A percentile compares a stretch with the other conserved stretches of the same genome.
phyloP scores from a whole-genome alignment of 2,329 filamentous ascomycete species.

The Aspergillus unguis region DNA sequence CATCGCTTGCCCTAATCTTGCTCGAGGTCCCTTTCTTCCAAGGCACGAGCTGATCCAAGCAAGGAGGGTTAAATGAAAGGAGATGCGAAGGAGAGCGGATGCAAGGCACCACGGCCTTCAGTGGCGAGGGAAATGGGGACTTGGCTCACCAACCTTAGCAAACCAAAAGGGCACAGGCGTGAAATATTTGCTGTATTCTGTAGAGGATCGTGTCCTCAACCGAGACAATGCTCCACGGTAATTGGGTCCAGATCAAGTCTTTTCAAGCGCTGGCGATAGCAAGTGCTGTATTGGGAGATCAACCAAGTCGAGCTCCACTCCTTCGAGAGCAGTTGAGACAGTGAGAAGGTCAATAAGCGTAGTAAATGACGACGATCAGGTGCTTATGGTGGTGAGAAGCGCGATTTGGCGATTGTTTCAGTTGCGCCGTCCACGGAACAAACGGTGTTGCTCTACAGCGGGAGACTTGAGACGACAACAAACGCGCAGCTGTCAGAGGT shows the following conservation, averaged over 20 bases:
- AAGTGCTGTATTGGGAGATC: conserved; percentile 12
- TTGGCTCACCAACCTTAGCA: conserved; percentile 30
- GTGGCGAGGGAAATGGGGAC: conserved; percentile 22
- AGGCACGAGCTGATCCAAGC: conserved; percentile 29
- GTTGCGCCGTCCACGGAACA: conserved; percentile 18
- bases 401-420: conserved; percentile 16
- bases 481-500: conserved; percentile 15
- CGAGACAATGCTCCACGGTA: conserved; percentile 27
- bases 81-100: conserved; percentile 28
- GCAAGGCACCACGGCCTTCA: conserved; percentile 33
- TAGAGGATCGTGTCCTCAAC: conserved; percentile 21
- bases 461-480: conserved; percentile 14
- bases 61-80: conserved; percentile 29
- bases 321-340: conserved; percentile 9
- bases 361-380: conserved; percentile 4
- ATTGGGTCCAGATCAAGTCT: conserved; percentile 16
- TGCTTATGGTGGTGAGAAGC: conserved; percentile 8
- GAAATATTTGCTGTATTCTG: conserved; percentile 14
- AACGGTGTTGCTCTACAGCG: conserved; percentile 20
- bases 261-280: conserved; percentile 8
- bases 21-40: conserved; percentile 23
- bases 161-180: conserved; percentile 13
- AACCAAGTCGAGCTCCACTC: conserved; percentile 16
- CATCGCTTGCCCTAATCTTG: conserved; percentile 24
- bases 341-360: conserved; percentile 4